Base-by-base conservation (phyloP, 2,329 filamentous ascomycete species). In the Lithohypha guttulata region DNA sequence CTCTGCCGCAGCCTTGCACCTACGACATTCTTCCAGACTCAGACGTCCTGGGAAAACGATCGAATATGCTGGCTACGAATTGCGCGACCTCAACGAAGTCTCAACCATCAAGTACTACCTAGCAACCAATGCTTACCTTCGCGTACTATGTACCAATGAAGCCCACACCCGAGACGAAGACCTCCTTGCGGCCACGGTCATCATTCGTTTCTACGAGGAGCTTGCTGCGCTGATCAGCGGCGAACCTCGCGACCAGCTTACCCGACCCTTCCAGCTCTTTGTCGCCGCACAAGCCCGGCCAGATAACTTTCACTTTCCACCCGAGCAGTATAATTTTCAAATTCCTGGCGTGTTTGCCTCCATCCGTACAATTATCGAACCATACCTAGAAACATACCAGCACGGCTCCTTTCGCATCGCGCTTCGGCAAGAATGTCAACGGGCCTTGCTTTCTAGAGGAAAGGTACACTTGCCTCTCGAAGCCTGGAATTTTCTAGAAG, bases 171-270 rank as follows among this genome's bases (percentile, higher is more conserved):
- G 62, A 11, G 68, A 71, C 42, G 69, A 72, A 48, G 66, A 69
- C 23, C 52, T 73, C 2, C 64, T 74, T 22, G 70, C 71, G 0
- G 70, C 72, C 0, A 69, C 66, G 0, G 72, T 76, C 21, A 71
- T 77, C 7, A 59, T 77, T 2, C 62, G 73, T 1, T 69, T 72
- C 2, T 62, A 73, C 14, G 72, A 77, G 51, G 73, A 77, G 46
- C 67, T 77, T 43, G 67, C 74, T 36, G 40, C 38, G 7, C 42
- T 44, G 1, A 55, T 64, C 1, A 65, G 64, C 1, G 66, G 70
- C 30, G 62, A 68, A 31, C 61, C 20, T 17, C 45, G 41, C 27
- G 43, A 44, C 19, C 42, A 42, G 8, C 41, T 50, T 10, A 36
- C 45, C n/a, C 44, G 43, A 13, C 43, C 48, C 4, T 52, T 50